Evolutionary conservation across 2,329 filamentous ascomycete genomes (phyloP).

Genomic region (Coniochaeta sp.): DNA sequence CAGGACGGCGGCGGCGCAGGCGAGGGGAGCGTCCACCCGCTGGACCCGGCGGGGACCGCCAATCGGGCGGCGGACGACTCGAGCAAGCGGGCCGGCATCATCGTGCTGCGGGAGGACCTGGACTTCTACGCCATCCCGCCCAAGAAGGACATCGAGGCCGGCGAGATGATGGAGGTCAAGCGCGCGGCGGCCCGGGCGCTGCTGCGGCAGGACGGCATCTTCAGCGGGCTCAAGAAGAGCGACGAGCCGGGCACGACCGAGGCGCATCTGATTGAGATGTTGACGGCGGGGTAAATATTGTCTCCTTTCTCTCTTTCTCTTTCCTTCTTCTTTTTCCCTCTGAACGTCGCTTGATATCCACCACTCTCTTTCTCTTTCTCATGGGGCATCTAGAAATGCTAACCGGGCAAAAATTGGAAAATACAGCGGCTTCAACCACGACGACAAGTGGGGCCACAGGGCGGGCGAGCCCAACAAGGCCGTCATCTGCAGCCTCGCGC

Average conservation of each 20-base stretch:
- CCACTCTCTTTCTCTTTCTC: background rate
- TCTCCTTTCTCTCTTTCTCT: background rate
- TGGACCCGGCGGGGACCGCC: slow-evolving; percentile 55
- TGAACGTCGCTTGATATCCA: background rate
- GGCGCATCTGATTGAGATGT: slow-evolving; percentile 97
- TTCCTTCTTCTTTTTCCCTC: background rate
- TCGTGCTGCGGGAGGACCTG: slow-evolving; percentile 89
- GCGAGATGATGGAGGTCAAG: slow-evolving; percentile 95
- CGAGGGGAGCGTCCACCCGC: slow-evolving; percentile 50
- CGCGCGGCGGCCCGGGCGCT: slow-evolving; percentile 82
- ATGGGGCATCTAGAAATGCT: background rate
- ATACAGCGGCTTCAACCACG: slow-evolving; percentile 94
- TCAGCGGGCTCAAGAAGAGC: slow-evolving; percentile 88
- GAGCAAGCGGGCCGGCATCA: slow-evolving; percentile 90
- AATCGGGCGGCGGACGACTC: slow-evolving; percentile 49
- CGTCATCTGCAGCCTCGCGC: slow-evolving; percentile 91
- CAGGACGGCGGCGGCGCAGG: slow-evolving; percentile 40
- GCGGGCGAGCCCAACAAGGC: slow-evolving; percentile 98
- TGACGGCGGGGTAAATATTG: slow-evolving; percentile 80
- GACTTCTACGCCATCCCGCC: slow-evolving; percentile 98
- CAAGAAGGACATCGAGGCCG: slow-evolving; percentile 69
- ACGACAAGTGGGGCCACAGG: slow-evolving; percentile 91
- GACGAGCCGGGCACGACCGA: slow-evolving; percentile 95
- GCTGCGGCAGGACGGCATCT: slow-evolving; percentile 86
- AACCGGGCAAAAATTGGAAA: slow-evolving; percentile 34